Conservation (phyloP, 306 rosid species). For the Quercus berberidifolia region DNA sequence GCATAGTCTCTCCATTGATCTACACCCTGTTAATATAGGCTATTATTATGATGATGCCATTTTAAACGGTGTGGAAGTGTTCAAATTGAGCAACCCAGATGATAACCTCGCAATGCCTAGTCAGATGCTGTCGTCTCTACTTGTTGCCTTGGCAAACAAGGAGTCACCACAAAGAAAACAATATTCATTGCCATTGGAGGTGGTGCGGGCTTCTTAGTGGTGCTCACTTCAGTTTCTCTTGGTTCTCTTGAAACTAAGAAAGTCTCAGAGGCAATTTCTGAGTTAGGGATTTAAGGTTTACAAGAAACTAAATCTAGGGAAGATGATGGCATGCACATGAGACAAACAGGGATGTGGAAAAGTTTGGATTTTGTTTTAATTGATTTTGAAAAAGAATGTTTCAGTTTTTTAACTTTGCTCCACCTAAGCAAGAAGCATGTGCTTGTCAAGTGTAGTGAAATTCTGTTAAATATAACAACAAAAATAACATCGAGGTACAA, state of each 20-base stretch:
- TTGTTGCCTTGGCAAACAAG: too few relatives aligned
- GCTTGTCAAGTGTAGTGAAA: too few relatives aligned
- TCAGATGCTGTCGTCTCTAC: background rate
- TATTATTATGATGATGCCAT: background rate
- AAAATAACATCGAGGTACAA: too few relatives aligned
- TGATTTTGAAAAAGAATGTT: too few relatives aligned
- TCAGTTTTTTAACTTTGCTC: too few relatives aligned
- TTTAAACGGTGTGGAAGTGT: background rate
- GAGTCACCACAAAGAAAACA: background rate
- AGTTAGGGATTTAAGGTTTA: too few relatives aligned
- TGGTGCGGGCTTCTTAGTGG: background rate
- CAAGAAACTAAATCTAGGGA: too few relatives aligned
- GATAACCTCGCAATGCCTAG: slow-evolving; percentile 7
- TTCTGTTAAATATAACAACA: too few relatives aligned
- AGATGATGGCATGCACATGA: too few relatives aligned
- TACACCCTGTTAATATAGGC: background rate
- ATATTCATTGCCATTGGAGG: background rate
- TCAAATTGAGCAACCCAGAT: slow-evolving; percentile 8
- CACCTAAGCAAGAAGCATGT: too few relatives aligned
- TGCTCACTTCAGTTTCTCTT: background rate
- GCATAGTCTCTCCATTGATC: background rate
- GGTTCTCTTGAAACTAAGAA: background rate
- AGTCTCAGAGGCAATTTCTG: background rate
- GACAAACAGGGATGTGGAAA: too few relatives aligned
- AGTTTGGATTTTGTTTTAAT: too few relatives aligned